Percentiles rank a stretch among this genome's conserved stretches.
Evolutionary conservation across 768 basidiomycete species (phyloP).

Genomic region (Lactarius indigo): DNA sequence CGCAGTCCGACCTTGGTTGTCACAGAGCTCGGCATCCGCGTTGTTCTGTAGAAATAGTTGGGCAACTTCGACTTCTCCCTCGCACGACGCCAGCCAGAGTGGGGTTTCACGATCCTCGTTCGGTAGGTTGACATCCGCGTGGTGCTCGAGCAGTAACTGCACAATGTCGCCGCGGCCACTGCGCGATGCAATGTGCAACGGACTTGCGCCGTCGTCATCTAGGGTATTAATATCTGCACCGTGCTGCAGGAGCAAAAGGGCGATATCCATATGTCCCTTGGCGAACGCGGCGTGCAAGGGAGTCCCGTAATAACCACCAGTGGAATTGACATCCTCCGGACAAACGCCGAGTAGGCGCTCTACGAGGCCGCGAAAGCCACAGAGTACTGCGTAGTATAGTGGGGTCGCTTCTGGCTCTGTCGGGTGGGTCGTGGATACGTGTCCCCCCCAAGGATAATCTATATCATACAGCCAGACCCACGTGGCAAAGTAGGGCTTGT

Average conservation of each 20-base stretch:
- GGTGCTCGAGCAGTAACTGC: not conserved
- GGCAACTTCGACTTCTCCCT: not conserved
- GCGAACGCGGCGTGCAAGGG: not conserved
- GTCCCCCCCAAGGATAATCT: not conserved
- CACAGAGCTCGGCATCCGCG: not conserved
- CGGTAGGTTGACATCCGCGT: not conserved
- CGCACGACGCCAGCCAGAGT: not conserved
- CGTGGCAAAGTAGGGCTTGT: not conserved
- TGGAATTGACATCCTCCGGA: not conserved
- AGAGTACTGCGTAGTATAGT: not conserved
- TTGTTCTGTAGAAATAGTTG: not conserved
- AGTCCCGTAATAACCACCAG: not conserved
- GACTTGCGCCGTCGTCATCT: not conserved
- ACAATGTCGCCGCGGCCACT: not conserved
- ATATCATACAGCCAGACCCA: conserved; percentile 4
- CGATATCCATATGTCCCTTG: not conserved
- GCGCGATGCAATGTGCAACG: not conserved
- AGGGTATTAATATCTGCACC: not conserved
- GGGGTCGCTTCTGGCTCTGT: not conserved
- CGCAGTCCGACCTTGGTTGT: not conserved
- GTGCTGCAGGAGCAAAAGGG: not conserved
- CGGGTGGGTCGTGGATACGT: not conserved
- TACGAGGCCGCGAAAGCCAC: not conserved
- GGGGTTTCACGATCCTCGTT: not conserved
- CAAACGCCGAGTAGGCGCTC: not conserved